Base-by-base conservation (phyloP, 257 asterid genomes). In the Eucommia ulmoides region DNA sequence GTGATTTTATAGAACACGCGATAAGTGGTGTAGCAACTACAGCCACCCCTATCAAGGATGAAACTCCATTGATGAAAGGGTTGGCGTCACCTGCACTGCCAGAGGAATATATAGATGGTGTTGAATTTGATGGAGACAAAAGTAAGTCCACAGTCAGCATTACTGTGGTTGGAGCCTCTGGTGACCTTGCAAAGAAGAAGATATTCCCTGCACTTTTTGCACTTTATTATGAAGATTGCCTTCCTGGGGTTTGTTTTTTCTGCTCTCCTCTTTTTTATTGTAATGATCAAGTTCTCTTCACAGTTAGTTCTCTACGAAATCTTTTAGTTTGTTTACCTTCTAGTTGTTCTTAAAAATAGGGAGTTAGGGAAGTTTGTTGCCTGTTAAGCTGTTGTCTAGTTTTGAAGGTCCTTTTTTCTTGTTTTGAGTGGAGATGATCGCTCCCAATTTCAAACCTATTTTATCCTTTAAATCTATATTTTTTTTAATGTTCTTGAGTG, bases 141-240 rank as follows among this genome's bases (percentile, higher is more conserved):
- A 68, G 42, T 26, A 68, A 70, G 48, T 75, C 95, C 17, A 81
- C 95, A 16, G 93, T 89, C 59, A 85, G 81, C 58, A 82, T 89
- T 45, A 89, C 96, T 24, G 83, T 85, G 17, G 98, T 89, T 20
- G 98, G 98, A 45, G 98, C 98, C 41, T 89, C 98, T 9, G 98
- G 98, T 19, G 98, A 89, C 71, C 93, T 89, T 55, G 98, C 98
- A 33, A 89, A 82, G 82, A 89, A 89, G 78, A 89, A 89, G 78
- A 89, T 89, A 63, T 85, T 89, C 63, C 98, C 98, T 45, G 98
- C 98, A 38, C 94, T 85, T 33, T 89, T 89, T 72, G 98, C 98
- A 8, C 96, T 89, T 54, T 89, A 78, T 57, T 85, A 89, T 11
- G 98, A 85, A 76, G 96, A 58, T 55, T 82, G 77, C 72, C 96